Base-by-base conservation (phyloP, 306 rosid species). In the Cucurbita argyrosperma region DNA sequence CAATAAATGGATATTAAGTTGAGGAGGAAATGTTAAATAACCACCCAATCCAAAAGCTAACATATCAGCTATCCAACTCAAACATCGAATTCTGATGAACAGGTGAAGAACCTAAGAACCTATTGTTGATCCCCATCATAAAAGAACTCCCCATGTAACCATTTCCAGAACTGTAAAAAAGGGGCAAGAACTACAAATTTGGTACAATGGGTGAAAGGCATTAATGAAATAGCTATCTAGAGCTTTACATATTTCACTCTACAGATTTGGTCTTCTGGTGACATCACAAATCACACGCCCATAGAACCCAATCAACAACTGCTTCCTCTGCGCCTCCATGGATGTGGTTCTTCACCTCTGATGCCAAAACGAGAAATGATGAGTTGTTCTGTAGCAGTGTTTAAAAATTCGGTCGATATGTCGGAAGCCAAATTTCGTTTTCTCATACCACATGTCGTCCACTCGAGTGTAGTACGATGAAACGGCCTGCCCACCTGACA, bases 281-380 rank as follows among this genome's bases (percentile, higher is more conserved):
- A 89, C 91, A 81, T 90, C 97, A 79, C 97, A 94, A 76, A 90
- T 81, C 76, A 94, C 98, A 77, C 92, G 81, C 75, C 98, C 97
- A 79, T 89, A 92, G 81, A 88, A 21, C 71, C 77, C 63, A 85
- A 65, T 42, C 13, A 76, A 57, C 79, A 82, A 80, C 79, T 71
- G 73, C 74, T 23, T 50, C 83, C 43, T 61, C 78, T 39, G 66
- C 10, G 57, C 59, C 83, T 80, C 92, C 96, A 89, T 88, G 54
- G 54, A 50, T 45, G 53, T 73, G 39, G 35, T 18, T 46, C 72
- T 23, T 68, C 50, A 16, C 6, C 47, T 16, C 53, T 5, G 57
- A 21, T 46, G 38, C 39, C 39, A 19, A 16, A 9, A n/a, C 39
- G 16, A 21, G 74, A 15, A 69, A 23, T 47, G 38, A 13, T 47